Evolutionary conservation across 768 basidiomycete species (phyloP), one percentile per base, ranked within the genome.

Genomic region (Fomitopsis pulvina): DNA sequence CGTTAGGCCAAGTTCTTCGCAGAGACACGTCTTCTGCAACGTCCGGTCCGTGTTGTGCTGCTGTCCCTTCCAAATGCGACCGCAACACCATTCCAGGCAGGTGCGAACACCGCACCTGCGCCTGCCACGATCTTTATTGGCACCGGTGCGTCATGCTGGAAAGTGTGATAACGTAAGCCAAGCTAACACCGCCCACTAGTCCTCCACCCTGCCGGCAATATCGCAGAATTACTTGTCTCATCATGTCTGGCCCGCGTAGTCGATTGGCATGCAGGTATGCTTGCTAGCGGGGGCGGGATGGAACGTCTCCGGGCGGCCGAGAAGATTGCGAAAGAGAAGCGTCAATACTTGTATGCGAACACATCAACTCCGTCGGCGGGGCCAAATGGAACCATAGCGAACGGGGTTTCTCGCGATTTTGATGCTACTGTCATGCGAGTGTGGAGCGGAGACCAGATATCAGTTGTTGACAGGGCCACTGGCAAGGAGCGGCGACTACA

Each of bases 231-330:
- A 66, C 75, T 99, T 32, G 82, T 92, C 25, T 79, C 77, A 3
- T 79, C 81, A 40, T 94, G 95, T 25, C 74, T 97, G 1, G 95
- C 94, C 16, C 85, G 91, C 50, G 78, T 97, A 44, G 85, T 98
- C 51, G 94, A 95, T 63, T 97, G 94, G 94, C 95, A 99, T 65
- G 93, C 95, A 14, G 94, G 94, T 20, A 87, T 98, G 78, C 80
- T 99, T 20, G 82, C 91, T 1, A 78, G 75, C 47, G 73, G 76
- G 45, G 92, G 92, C 34, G 87, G 81, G 4, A 90, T 97, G 80
- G 92, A 94, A 59, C 83, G 81, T 37, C 76, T 97, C 25, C 83
- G 94, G 45, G 78, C 81, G 1, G 91, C 90, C 0, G 94, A 97
- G 68, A 85, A 77, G 64, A 62, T 58, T 42, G 92, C 90, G 20